Percentiles rank a stretch among this genome's conserved stretches.
These are phyloP conservation scores for Vitellaria paradoxa DNA, from an alignment of 179 eudicot species.

Conservation along the genomic window DNA sequence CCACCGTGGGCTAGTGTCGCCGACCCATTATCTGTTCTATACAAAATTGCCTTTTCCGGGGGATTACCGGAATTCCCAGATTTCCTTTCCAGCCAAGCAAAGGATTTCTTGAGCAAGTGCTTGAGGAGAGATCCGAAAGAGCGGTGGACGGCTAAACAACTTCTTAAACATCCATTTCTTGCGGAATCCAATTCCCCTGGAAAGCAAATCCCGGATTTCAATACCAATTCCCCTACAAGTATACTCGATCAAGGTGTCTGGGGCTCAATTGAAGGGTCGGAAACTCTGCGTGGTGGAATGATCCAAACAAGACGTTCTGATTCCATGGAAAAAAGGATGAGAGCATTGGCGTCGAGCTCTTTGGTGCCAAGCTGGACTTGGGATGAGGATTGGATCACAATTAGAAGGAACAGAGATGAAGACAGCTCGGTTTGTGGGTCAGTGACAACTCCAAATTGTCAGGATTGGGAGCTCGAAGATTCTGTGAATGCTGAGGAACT, in stretches of 20 bases:
- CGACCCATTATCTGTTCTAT: conserved; percentile 32
- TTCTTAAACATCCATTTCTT: conserved; percentile 63
- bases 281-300: not conserved
- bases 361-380: conserved; percentile 20
- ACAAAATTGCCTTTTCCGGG: conserved; percentile 41
- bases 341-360: conserved; percentile 14
- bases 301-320: not conserved
- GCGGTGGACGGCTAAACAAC: conserved; percentile 59
- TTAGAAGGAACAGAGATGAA: conserved; percentile 15
- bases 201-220: conserved; percentile 7
- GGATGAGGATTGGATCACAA: conserved; percentile 32
- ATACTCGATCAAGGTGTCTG: conserved; percentile 37
- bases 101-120: conserved; percentile 64
- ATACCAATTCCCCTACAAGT: conserved; percentile 48
- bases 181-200: conserved; percentile 1
- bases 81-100: conserved; percentile 46
- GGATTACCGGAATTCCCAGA: conserved; percentile 47
- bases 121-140: conserved; percentile 47
- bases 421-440: not conserved
- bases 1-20: conserved; percentile 40
- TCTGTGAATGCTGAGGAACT: too few relatives aligned
- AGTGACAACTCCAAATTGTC: not conserved
- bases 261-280: conserved; percentile 24
- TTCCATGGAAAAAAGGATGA: conserved; percentile 17
- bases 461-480: too few relatives aligned